Conservation (phyloP, 805 yeast genomes). For the Scheffersomyces amazonensis region DNA sequence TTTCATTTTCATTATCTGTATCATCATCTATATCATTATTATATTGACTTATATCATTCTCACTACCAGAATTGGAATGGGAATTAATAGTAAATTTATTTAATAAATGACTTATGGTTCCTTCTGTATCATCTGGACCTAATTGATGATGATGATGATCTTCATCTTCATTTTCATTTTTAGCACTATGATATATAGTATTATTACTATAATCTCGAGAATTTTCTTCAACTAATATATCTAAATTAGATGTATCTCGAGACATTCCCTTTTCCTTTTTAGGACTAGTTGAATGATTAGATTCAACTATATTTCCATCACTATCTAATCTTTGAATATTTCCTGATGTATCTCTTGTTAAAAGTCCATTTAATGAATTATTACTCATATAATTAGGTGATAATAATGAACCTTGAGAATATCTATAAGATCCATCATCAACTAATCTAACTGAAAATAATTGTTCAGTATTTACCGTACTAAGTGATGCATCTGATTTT, state of each 20-base stretch:
- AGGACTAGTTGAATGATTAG: not conserved
- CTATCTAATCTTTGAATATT: slow-evolving; percentile 45
- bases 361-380: slow-evolving; percentile 21
- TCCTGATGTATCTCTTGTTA: slow-evolving; percentile 27
- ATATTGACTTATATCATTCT: slow-evolving; percentile 3
- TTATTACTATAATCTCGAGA: slow-evolving; percentile 14
- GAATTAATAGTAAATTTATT: slow-evolving; percentile 2
- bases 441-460: slow-evolving; percentile 76
- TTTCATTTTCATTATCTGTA: slow-evolving; percentile 19
- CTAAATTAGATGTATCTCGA: slow-evolving; percentile 16
- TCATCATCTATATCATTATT: not conserved
- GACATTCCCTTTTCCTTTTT: slow-evolving; percentile 1
- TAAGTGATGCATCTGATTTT: slow-evolving; percentile 67
- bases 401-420: slow-evolving; percentile 25
- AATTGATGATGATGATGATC: not conserved
- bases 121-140: slow-evolving; percentile 3
- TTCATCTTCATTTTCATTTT: not conserved
- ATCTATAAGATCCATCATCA: slow-evolving; percentile 45
- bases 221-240: slow-evolving; percentile 28
- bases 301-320: slow-evolving; percentile 40
- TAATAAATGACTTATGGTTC: slow-evolving; percentile 3
- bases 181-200: slow-evolving; percentile 2
- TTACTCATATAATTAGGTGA: slow-evolving; percentile 19
- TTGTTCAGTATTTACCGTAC: slow-evolving; percentile 84
- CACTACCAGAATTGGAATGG: slow-evolving; percentile 1